phyloP scores from a whole-genome alignment of 371 early-diverging fungal species.

The Polyrhizophydium stewartii region DNA sequence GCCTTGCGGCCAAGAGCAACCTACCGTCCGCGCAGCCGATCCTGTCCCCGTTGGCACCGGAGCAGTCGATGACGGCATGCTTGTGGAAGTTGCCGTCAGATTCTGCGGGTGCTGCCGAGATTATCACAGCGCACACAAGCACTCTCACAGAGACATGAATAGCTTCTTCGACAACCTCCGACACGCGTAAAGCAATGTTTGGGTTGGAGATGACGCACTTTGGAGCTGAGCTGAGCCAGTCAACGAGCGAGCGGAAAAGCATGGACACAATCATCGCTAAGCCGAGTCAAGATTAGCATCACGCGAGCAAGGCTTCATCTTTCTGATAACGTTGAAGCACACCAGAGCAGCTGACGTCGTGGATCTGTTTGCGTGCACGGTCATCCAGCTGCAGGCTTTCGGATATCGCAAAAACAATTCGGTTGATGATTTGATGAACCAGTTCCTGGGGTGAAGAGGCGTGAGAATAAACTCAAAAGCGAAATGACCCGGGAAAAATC shows the following conservation, averaged over 20 bases:
- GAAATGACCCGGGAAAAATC: no score
- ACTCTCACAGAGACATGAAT: constrained; percentile 29
- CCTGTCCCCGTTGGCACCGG: constrained; percentile 6
- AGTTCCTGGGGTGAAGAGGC: background rate
- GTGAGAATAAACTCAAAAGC: no score
- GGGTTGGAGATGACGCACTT: constrained; percentile 55
- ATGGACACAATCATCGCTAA: constrained; percentile 42
- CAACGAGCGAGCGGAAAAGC: constrained; percentile 64
- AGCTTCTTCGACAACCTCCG: constrained; percentile 68
- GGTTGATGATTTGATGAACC: constrained; percentile 44
- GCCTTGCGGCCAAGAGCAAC: no score
- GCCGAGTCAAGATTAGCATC: background rate
- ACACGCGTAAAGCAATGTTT: constrained; percentile 61
- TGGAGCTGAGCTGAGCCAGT: constrained; percentile 74
- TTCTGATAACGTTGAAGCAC: constrained; percentile 13
- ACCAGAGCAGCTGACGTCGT: background rate
- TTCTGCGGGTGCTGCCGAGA: no score
- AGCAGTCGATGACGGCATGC: constrained; percentile 5
- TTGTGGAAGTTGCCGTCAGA: no score
- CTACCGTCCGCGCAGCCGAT: background rate
- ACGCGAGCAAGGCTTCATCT: constrained; percentile 17
- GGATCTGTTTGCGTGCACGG: constrained; percentile 11
- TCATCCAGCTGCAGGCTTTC: constrained; percentile 62
- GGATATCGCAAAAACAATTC: constrained; percentile 62
- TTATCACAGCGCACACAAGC: no score